These are phyloP conservation scores for Rhizopogon vesiculosus DNA, from an alignment of 768 basidiomycete species.

Conservation along the genomic window DNA sequence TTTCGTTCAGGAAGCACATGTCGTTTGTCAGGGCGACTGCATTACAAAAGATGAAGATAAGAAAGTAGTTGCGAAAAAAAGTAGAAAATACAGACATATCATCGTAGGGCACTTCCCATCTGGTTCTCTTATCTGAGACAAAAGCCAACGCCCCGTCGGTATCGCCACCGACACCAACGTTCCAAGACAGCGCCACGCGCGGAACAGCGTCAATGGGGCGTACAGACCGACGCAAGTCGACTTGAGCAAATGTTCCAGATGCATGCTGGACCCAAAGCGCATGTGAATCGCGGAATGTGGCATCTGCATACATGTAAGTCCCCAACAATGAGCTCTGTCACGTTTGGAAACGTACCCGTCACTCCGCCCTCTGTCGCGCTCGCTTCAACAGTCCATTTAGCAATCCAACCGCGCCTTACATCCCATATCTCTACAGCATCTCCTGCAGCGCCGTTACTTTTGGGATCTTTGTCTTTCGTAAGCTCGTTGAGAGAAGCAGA, in stretches of 20 bases:
- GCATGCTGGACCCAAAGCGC: slow-evolving; percentile 69
- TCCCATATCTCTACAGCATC: slow-evolving; percentile 86
- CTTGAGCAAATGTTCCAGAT: slow-evolving; percentile 74
- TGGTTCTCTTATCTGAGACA: slow-evolving; percentile 46
- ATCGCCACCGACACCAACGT: slow-evolving; percentile 22
- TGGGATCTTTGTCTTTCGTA: slow-evolving; percentile 14
- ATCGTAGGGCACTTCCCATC: slow-evolving; percentile 74
- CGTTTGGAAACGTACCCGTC: slow-evolving; percentile 46
- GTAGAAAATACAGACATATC: slow-evolving; percentile 52
- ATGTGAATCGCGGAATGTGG: slow-evolving; percentile 66
- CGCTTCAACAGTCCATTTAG: slow-evolving; percentile 74
- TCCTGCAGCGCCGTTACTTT: slow-evolving; percentile 21
- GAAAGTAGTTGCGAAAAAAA: background rate
- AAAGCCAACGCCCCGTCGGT: slow-evolving; percentile 59
- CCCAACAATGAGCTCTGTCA: background rate
- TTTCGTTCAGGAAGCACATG: slow-evolving; percentile 21
- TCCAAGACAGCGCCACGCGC: slow-evolving; percentile 63
- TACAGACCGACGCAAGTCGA: slow-evolving; percentile 63
- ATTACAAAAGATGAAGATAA: slow-evolving; percentile 1
- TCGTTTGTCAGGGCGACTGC: slow-evolving; percentile 33
- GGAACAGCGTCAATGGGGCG: slow-evolving; percentile 67
- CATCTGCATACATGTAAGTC: slow-evolving; percentile 38
- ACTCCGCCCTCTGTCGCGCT: slow-evolving; percentile 67
- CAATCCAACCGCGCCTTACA: slow-evolving; percentile 72
- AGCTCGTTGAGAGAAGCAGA: slow-evolving; percentile 6